These are phyloP conservation scores for Cadophora malorum DNA, from an alignment of 2,329 filamentous ascomycete species.

Conservation along the genomic window DNA sequence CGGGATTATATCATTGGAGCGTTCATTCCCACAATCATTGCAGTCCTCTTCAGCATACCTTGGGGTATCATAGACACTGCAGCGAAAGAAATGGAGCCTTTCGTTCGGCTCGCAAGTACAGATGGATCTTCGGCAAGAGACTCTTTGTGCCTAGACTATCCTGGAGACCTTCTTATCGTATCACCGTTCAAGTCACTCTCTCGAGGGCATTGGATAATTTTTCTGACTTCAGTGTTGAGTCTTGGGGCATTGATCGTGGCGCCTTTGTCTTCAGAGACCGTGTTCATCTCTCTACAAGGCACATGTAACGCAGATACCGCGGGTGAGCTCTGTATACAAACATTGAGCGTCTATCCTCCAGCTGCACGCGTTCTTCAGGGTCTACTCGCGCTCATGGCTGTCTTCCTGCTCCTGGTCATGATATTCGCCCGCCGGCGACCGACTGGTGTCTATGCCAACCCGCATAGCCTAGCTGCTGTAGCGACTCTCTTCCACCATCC, in stretches of 20 bases:
- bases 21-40: constrained; percentile 23
- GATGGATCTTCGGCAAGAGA: constrained; percentile 14
- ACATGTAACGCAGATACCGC: constrained; percentile 17
- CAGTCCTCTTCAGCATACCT: constrained; percentile 21
- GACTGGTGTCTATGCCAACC: constrained; percentile 19
- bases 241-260: constrained; percentile 2
- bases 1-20: constrained; percentile 22
- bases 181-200: constrained; percentile 10
- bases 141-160: constrained; percentile 16
- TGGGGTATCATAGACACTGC: constrained; percentile 21
- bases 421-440: constrained; percentile 1
- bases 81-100: constrained; percentile 22
- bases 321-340: constrained; percentile 2
- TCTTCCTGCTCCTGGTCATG: not conserved
- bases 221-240: constrained; percentile 5
- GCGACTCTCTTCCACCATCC: constrained; percentile 19
- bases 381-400: not conserved
- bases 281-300: constrained; percentile 15
- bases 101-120: constrained; percentile 3
- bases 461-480: constrained; percentile 13
- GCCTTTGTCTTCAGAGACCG: constrained; percentile 15
- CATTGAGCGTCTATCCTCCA: constrained; percentile 10
- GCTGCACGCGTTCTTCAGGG: not conserved
- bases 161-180: not conserved
- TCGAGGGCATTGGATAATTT: constrained; percentile 12